These are phyloP conservation scores for Cercophora newfieldiana DNA, from an alignment of 495 filamentous ascomycete species.

Conservation along the genomic window DNA sequence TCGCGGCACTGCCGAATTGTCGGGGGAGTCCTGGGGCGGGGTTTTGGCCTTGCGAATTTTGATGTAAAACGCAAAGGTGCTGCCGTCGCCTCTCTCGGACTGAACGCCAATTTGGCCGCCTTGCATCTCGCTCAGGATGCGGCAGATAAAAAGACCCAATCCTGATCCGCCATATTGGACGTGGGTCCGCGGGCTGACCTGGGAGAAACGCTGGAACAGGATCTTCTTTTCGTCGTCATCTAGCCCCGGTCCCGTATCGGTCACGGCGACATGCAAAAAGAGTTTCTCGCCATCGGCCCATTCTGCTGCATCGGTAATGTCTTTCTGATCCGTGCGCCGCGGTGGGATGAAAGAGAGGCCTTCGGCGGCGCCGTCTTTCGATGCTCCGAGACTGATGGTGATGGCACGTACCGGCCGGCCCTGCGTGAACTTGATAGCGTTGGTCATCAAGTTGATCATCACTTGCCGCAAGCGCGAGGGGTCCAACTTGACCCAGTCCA, in stretches of 20 bases:
- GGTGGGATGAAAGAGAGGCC: conserved; percentile 56
- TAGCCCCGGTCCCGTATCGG: conserved; percentile 77
- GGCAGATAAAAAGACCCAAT: conserved; percentile 78
- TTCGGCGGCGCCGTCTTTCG: conserved; percentile 51
- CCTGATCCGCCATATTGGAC: conserved; percentile 82
- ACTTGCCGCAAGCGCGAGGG: conserved; percentile 77
- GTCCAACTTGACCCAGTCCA: conserved; percentile 80
- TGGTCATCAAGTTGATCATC: conserved; percentile 74
- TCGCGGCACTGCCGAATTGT: neutral
- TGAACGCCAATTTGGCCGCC: conserved; percentile 82
- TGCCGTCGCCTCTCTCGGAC: conserved; percentile 69
- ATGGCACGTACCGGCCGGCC: conserved; percentile 60
- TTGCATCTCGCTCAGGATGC: conserved; percentile 75
- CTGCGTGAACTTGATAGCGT: conserved; percentile 80
- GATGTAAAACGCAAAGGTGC: conserved; percentile 82
- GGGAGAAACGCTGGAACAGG: conserved; percentile 79
- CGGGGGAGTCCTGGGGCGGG: conserved; percentile 7
- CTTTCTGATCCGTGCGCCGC: conserved; percentile 47
- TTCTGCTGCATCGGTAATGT: conserved; percentile 56
- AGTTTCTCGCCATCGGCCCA: conserved; percentile 70
- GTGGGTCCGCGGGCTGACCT: conserved; percentile 73
- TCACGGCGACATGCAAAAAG: conserved; percentile 73
- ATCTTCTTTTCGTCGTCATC: conserved; percentile 70
- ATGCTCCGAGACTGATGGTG: conserved; percentile 68
- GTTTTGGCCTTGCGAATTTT: conserved; percentile 41